Evolutionary conservation across 305 asterid genomes (phyloP).

Genomic region (Fraxinus floribunda): DNA sequence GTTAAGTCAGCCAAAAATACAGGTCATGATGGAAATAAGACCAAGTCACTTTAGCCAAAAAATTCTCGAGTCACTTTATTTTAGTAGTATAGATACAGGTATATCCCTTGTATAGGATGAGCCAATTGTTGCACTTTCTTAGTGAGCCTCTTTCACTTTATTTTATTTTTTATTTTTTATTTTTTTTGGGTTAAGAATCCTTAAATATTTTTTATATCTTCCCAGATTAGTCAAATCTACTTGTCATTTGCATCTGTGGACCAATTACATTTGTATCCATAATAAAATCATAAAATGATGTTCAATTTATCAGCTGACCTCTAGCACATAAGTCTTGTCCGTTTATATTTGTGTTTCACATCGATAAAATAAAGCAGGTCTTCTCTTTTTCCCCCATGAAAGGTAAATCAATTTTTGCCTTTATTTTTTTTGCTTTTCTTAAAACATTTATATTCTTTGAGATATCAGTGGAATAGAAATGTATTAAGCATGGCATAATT

Average conservation of each 20-base stretch:
- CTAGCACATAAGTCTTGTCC: neutral
- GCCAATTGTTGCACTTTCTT: neutral
- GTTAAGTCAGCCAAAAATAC: neutral
- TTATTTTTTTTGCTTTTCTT: neutral
- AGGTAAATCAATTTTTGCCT: neutral
- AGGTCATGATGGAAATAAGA: neutral
- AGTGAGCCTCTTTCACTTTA: neutral
- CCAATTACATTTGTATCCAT: neutral
- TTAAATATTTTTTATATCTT: conserved; percentile 1
- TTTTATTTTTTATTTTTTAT: too few relatives aligned
- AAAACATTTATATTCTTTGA: neutral
- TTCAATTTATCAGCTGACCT: neutral
- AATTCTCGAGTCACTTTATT: neutral
- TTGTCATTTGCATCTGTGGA: neutral
- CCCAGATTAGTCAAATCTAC: neutral
- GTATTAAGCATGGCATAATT: neutral
- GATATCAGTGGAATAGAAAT: neutral
- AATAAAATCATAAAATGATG: neutral
- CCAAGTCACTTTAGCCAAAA: neutral
- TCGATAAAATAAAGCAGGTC: neutral
- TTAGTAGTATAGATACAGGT: neutral
- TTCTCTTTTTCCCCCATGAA: neutral
- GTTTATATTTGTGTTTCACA: neutral
- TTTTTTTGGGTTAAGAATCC: neutral
- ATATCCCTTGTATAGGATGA: neutral